Conservation (phyloP, 129 eudicot species). For the Flaveria bidentis region DNA sequence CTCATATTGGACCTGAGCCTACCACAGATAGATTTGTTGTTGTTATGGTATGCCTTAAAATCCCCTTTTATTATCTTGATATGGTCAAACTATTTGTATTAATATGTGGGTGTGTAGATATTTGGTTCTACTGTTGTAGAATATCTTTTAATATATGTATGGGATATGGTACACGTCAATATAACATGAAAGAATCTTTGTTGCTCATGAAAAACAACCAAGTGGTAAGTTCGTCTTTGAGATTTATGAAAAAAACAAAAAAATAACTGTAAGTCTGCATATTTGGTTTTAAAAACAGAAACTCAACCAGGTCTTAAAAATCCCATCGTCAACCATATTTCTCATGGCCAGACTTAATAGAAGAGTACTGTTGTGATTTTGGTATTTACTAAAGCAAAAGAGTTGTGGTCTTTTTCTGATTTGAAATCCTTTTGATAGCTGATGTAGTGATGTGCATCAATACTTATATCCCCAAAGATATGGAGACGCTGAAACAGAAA, state of each 20-base stretch:
- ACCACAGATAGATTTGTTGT: slow-evolving; percentile 98
- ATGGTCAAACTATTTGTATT: neutral
- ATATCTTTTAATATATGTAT: neutral
- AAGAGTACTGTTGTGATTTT: neutral
- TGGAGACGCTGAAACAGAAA: slow-evolving; percentile 4
- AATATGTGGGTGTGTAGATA: slow-evolving; percentile 14
- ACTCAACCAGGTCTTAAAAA: neutral
- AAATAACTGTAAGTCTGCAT: neutral
- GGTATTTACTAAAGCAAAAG: neutral
- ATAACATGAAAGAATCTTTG: slow-evolving; percentile 8
- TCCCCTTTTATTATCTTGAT: slow-evolving; percentile 12
- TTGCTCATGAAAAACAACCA: slow-evolving; percentile 2
- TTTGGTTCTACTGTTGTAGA: slow-evolving; percentile 6
- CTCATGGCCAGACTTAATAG: neutral
- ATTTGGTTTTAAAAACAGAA: neutral
- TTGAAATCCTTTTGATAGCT: neutral
- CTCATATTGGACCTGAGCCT: slow-evolving; percentile 99
- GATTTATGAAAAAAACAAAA: neutral
- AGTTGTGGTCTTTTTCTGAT: neutral
- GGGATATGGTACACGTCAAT: neutral
- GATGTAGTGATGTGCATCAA: too few relatives aligned
- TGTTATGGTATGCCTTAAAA: slow-evolving; percentile 69
- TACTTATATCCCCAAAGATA: neutral
- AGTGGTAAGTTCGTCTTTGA: neutral
- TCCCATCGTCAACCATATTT: neutral